Conservation (phyloP, 768 basidiomycete species). For the Gyrodon lividus region DNA sequence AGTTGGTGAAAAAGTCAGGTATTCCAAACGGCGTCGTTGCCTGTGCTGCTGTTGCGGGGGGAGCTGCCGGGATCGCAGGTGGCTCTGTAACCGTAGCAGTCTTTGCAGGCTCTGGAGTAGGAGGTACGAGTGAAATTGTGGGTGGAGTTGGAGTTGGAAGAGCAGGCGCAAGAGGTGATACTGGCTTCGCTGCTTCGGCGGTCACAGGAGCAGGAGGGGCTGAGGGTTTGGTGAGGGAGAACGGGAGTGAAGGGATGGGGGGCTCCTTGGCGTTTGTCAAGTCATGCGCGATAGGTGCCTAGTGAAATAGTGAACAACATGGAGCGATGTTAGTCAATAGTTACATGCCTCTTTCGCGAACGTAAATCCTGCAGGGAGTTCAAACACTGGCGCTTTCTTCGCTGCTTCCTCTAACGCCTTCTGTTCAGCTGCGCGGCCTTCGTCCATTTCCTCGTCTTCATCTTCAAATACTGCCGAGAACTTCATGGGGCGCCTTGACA, state of each 20-base stretch:
- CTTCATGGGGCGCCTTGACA: slow-evolving; percentile 45
- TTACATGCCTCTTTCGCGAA: slow-evolving; percentile 61
- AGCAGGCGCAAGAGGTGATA: slow-evolving; percentile 10
- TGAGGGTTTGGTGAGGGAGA: slow-evolving; percentile 52
- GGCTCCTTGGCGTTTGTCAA: slow-evolving; percentile 55
- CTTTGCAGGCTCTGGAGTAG: slow-evolving; percentile 26
- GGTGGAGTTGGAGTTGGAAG: slow-evolving; percentile 18
- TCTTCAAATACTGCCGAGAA: slow-evolving; percentile 68
- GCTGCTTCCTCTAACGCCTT: slow-evolving; percentile 53
- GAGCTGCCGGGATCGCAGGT: neutral
- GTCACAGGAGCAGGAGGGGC: neutral
- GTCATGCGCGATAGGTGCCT: slow-evolving; percentile 42
- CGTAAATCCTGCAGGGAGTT: slow-evolving; percentile 61
- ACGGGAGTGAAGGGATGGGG: slow-evolving; percentile 63
- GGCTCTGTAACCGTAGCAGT: slow-evolving; percentile 13
- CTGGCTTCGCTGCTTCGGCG: too few species aligned
- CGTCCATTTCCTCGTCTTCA: slow-evolving; percentile 43
- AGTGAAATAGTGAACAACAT: slow-evolving; percentile 5
- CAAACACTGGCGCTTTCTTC: slow-evolving; percentile 54
- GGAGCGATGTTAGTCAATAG: slow-evolving; percentile 2
- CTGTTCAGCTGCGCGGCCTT: slow-evolving; percentile 42
- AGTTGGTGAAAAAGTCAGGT: slow-evolving; percentile 66
- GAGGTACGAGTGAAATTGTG: slow-evolving; percentile 23
- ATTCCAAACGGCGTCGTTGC: slow-evolving; percentile 29
- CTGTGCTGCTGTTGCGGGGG: slow-evolving; percentile 11